These are phyloP conservation scores for Quercus variabilis DNA, from an alignment of 306 rosid genomes.

Conservation along the genomic window DNA sequence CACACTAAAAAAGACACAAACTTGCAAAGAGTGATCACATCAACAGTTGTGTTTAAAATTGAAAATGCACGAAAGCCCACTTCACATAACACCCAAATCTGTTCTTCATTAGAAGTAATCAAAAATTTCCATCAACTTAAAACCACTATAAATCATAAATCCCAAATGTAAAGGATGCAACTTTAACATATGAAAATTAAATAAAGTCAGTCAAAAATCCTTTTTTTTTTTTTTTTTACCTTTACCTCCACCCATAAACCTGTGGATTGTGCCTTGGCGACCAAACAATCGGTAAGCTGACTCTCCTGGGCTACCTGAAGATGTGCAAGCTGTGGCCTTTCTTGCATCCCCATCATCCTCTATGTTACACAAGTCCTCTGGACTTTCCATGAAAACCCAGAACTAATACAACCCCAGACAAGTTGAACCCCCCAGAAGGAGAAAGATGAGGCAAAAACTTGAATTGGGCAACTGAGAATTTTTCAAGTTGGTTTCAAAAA, in stretches of 20 bases:
- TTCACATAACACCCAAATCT: background rate
- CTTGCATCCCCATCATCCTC: slow-evolving; percentile 49
- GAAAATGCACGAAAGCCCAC: background rate
- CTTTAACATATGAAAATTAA: background rate
- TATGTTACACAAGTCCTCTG: slow-evolving; percentile 20
- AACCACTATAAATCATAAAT: background rate
- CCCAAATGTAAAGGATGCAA: slow-evolving; percentile 1
- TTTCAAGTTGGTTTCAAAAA: background rate
- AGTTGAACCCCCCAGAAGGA: background rate
- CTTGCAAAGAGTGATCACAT: background rate
- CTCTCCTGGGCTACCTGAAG: slow-evolving; percentile 16
- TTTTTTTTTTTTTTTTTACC: slow-evolving; percentile 1
- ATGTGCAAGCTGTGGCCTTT: slow-evolving; percentile 28
- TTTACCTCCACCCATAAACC: slow-evolving; percentile 33
- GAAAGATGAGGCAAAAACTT: background rate
- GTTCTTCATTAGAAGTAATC: background rate
- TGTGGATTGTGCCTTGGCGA: slow-evolving; percentile 27
- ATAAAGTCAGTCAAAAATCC: background rate
- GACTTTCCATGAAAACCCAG: slow-evolving; percentile 32
- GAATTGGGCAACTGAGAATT: slow-evolving; percentile 7
- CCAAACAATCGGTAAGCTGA: slow-evolving; percentile 22
- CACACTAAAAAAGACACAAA: background rate
- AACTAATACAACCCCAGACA: background rate
- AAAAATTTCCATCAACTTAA: background rate
- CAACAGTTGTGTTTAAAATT: background rate